phyloP scores from a whole-genome alignment of 2,329 filamentous ascomycete species.

The Ustilaginoidea virens region DNA sequence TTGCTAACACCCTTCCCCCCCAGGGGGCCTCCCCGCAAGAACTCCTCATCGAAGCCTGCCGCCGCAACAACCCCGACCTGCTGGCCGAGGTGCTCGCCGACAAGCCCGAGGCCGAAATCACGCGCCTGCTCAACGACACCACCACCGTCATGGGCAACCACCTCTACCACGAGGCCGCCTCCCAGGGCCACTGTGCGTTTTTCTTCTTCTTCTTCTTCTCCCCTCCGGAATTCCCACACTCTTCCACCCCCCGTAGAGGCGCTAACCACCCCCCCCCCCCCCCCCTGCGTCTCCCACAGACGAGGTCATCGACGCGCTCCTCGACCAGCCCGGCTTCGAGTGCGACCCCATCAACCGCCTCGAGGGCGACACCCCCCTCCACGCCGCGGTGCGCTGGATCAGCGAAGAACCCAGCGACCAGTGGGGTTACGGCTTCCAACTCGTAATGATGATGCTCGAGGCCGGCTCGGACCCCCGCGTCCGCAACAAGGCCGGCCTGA shows the following conservation, averaged over 20 bases:
- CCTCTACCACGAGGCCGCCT: constrained; percentile 77
- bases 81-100: constrained; percentile 57
- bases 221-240: neutral
- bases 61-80: constrained; percentile 80
- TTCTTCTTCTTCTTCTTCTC: neutral
- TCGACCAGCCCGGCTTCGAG: constrained; percentile 73
- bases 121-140: constrained; percentile 70
- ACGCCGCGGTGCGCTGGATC: constrained; percentile 63
- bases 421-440: constrained; percentile 45
- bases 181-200: constrained; percentile 68
- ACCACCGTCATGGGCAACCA: constrained; percentile 78
- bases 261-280: too few species aligned
- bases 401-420: constrained; percentile 51
- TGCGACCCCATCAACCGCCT: constrained; percentile 61
- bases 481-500: constrained; percentile 59
- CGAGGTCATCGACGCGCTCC: constrained; percentile 66
- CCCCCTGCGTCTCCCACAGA: too few species aligned
- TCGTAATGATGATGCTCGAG: constrained; percentile 71
- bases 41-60: constrained; percentile 81
- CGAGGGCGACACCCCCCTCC: constrained; percentile 65
- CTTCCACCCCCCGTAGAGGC: neutral
- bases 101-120: constrained; percentile 48
- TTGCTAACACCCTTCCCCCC: neutral
- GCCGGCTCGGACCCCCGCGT: constrained; percentile 47
- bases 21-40: constrained; percentile 78